Evolutionary conservation across 129 eudicot species (phyloP).

Genomic region (Deinandra increscens): DNA sequence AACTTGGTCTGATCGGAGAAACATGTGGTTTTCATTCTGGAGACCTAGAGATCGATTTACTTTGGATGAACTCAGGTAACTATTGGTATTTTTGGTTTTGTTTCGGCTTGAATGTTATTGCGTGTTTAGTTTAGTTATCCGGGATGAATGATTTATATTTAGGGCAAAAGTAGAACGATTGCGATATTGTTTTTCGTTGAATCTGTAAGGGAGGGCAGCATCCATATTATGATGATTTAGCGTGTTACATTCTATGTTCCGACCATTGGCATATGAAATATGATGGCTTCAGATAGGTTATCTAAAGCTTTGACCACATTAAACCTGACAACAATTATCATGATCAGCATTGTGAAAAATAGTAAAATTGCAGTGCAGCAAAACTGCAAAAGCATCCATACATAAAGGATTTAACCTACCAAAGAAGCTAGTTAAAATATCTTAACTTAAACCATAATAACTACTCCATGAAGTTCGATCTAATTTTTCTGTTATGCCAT

Average conservation of each 20-base stretch:
- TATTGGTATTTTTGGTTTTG: neutral
- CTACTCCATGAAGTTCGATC: slow-evolving; percentile 15
- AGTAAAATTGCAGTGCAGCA: neutral
- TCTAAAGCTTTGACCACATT: neutral
- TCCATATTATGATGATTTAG: slow-evolving; percentile 5
- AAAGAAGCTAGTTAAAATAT: neutral
- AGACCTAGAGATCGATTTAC: slow-evolving; percentile 69
- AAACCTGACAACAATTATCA: neutral
- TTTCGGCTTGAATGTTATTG: neutral
- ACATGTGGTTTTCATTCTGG: slow-evolving; percentile 87
- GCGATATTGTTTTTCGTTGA: neutral
- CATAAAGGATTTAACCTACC: neutral
- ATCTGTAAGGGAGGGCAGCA: neutral
- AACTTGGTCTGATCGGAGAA: slow-evolving; percentile 20
- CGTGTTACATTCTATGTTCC: neutral
- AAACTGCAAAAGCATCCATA: neutral
- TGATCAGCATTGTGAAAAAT: slow-evolving; percentile 8
- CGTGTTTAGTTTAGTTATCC: neutral
- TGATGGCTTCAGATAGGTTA: neutral
- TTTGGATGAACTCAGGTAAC: slow-evolving; percentile 71
- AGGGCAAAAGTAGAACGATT: slow-evolving; percentile 18
- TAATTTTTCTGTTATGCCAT: neutral
- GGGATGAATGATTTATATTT: neutral
- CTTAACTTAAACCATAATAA: slow-evolving; percentile 19
- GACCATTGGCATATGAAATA: neutral